Percentiles rank a stretch among this genome's conserved stretches.
Conservation (phyloP, 1,284 basidiomycete species). For the Anthracocystis setariae region DNA sequence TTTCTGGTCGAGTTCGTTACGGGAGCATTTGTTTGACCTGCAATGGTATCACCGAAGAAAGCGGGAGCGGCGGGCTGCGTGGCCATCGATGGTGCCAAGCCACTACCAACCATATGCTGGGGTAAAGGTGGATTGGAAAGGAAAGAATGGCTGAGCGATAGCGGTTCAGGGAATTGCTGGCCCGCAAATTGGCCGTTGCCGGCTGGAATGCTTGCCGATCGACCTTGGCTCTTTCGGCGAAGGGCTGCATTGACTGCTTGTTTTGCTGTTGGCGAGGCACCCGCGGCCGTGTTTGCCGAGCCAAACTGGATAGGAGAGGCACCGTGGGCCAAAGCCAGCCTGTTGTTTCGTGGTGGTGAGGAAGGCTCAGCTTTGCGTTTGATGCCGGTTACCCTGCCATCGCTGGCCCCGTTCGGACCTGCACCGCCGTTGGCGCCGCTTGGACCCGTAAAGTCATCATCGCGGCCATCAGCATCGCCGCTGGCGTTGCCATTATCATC, state of each 20-base stretch:
- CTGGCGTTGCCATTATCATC: slow-evolving; percentile 23
- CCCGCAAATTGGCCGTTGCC: background rate
- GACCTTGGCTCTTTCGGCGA: slow-evolving; percentile 31
- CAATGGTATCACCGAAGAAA: background rate
- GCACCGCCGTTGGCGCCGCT: slow-evolving; percentile 9
- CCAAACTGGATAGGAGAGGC: slow-evolving; percentile 4
- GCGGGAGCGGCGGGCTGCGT: background rate
- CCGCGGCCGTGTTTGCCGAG: background rate
- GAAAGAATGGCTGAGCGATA: slow-evolving; percentile 13
- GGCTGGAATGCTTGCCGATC: background rate
- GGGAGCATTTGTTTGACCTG: slow-evolving; percentile 2
- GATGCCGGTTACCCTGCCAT: slow-evolving; percentile 12
- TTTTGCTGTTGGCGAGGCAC: slow-evolving; percentile 25
- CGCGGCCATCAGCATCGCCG: slow-evolving; percentile 5
- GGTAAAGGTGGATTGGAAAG: slow-evolving; percentile 7
- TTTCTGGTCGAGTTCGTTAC: slow-evolving; percentile 11
- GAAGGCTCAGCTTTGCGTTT: slow-evolving; percentile 30
- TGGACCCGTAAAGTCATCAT: slow-evolving; percentile 10
- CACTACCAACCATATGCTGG: slow-evolving; percentile 4
- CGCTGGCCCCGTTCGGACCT: background rate
- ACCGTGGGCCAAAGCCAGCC: background rate
- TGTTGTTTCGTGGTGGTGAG: slow-evolving; percentile 10
- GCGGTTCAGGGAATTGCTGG: slow-evolving; percentile 6
- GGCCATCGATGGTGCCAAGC: background rate
- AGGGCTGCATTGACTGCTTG: slow-evolving; percentile 39